phyloP scores from a whole-genome alignment of 2,329 filamentous ascomycete genomes.

The Cercospora sp. region DNA sequence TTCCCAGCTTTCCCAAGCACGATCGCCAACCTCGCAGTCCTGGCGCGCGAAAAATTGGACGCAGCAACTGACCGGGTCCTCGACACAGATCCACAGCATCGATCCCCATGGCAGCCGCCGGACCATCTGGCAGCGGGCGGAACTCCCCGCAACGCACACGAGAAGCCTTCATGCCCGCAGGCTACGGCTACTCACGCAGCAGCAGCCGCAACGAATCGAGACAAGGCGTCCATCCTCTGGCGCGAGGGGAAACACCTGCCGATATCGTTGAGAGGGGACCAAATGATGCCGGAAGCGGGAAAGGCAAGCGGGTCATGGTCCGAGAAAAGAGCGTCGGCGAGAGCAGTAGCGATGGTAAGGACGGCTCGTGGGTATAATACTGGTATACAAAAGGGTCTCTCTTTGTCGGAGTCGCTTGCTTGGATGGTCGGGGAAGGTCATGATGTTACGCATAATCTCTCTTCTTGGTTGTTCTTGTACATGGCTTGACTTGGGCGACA shows the following conservation, averaged over 20 bases:
- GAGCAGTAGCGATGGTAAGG: conserved; percentile 10
- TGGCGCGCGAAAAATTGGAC: neutral
- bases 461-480: conserved; percentile 2
- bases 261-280: conserved; percentile 25
- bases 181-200: conserved; percentile 37
- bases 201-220: conserved; percentile 25
- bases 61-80: neutral
- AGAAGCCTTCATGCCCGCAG: conserved; percentile 40
- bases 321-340: conserved; percentile 13
- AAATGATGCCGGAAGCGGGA: neutral
- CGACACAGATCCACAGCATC: neutral
- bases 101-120: neutral
- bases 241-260: conserved; percentile 29
- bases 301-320: conserved; percentile 16
- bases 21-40: neutral
- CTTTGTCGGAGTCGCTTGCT: neutral
- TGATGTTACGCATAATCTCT: conserved; percentile 11
- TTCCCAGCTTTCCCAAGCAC: neutral
- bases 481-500: neutral
- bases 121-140: conserved; percentile 23
- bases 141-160: conserved; percentile 35
- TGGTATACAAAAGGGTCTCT: neutral
- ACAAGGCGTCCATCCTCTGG: conserved; percentile 24
- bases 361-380: conserved; percentile 6
- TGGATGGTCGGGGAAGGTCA: neutral